Evolutionary conservation across 805 yeast species (phyloP), one percentile per base, ranked within the genome.

Genomic region (Ogataea pilisensis): DNA sequence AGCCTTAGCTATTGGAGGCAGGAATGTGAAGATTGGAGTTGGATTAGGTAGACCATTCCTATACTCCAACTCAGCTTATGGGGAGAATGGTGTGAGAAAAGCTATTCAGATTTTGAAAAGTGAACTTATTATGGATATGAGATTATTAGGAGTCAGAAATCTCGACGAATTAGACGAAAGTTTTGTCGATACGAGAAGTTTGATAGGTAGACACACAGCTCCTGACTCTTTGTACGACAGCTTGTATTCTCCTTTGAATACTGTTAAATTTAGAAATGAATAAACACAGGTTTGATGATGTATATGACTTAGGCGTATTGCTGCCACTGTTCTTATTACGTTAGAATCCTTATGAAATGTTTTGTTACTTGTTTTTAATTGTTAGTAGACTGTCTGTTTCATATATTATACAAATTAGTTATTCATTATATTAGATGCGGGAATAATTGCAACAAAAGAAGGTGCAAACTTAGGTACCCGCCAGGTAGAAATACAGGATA

Each of bases 121-220:
- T 45, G 95, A 87, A 58, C 49, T 87, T 18, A 77, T 70, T 40
- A 78, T 84, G 82, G 77, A 80, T 54, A 84, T 88, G 95, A 72
- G 93, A 48, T 66, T 88, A 38, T 59, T 87, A 29, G 96, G 95
- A 33, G 91, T 77, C 14, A 75, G 73, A 12, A 73, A 67, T 32
- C 61, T 88, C 28, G 70, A 67, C 14, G 76, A 88, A 31, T 67
- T 88, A 41, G 69, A 77, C 44, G 80, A 79, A 12, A 67, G 70
- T 4, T 73, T 76, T 51, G 70, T 90, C 17, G 96, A 89, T 54
- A 61, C 66, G 2, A 57, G 66, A 45, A 54, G 57, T 24, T 50
- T 64, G 31, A 35, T 60, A 16, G 67, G 66, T 21, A 55, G 64
- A 39, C n/a, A n/a, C n/a, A 13, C 8, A 3, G 64, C 66, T 13